Conservation (phyloP, 2,329 filamentous ascomycete species). For the Epichloe glyceriae region DNA sequence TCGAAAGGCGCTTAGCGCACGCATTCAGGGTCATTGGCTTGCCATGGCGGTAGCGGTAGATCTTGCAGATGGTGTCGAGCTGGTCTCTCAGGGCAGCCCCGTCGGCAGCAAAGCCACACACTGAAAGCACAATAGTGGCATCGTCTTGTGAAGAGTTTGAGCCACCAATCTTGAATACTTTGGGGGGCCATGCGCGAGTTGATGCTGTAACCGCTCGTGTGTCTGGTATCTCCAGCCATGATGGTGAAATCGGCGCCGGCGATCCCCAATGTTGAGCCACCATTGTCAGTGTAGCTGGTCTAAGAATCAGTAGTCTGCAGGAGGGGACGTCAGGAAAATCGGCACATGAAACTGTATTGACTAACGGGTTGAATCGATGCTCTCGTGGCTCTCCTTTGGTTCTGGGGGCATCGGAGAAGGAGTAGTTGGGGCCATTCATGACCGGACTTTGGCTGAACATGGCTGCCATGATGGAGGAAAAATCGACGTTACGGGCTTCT, state of each 20-base stretch:
- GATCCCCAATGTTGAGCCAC: slow-evolving; percentile 90
- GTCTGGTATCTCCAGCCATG: slow-evolving; percentile 92
- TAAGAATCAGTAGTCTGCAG: background rate
- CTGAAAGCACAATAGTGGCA: slow-evolving; percentile 77
- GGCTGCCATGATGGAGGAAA: slow-evolving; percentile 37
- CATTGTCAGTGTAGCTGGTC: slow-evolving; percentile 87
- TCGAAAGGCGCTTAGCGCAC: slow-evolving; percentile 87
- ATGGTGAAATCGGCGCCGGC: slow-evolving; percentile 89
- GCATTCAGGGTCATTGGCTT: slow-evolving; percentile 92
- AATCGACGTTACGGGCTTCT: too few species aligned
- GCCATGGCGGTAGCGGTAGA: slow-evolving; percentile 96
- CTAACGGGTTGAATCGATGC: slow-evolving; percentile 89
- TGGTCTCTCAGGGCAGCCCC: slow-evolving; percentile 88
- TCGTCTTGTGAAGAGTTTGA: slow-evolving; percentile 75
- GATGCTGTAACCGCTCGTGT: slow-evolving; percentile 95
- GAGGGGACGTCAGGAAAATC: background rate
- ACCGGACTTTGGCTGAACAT: slow-evolving; percentile 60
- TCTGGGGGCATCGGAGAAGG: slow-evolving; percentile 48
- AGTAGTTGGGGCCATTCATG: slow-evolving; percentile 58
- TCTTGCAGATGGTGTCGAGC: slow-evolving; percentile 89
- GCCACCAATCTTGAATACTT: slow-evolving; percentile 94
- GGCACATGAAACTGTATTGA: background rate
- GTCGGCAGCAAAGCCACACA: slow-evolving; percentile 92
- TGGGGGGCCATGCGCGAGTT: slow-evolving; percentile 92
- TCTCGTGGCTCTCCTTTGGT: slow-evolving; percentile 45